These are phyloP conservation scores for Brassica incana DNA, from an alignment of 345 rosid genomes.

Conservation along the genomic window DNA sequence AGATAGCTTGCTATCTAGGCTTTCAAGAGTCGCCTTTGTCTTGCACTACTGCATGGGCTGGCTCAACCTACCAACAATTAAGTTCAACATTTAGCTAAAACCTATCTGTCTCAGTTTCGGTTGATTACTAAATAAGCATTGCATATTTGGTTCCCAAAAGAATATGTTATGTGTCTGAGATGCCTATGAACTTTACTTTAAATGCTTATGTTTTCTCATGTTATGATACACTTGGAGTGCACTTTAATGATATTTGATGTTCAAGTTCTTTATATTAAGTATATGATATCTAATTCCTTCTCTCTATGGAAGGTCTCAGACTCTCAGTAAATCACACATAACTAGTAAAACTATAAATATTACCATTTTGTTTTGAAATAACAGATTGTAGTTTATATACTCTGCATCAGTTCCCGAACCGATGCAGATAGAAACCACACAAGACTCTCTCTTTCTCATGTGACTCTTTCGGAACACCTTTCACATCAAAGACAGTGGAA, in stretches of 20 bases:
- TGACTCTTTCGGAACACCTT: constrained; percentile 29
- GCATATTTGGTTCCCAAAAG: neutral
- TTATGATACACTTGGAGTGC: neutral
- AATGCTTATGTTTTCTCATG: neutral
- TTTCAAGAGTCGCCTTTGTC: constrained; percentile 23
- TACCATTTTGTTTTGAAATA: neutral
- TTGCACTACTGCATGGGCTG: constrained; percentile 38
- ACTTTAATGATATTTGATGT: neutral
- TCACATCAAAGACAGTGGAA: constrained; percentile 27
- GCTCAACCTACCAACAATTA: constrained; percentile 25
- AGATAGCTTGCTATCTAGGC: constrained; percentile 37
- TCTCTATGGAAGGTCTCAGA: neutral
- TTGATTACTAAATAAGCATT: neutral
- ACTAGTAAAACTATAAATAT: neutral
- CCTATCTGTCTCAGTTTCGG: neutral
- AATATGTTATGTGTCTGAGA: neutral
- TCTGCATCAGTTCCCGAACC: neutral
- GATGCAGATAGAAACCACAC: constrained; percentile 2
- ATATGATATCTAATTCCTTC: neutral
- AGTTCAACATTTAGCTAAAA: neutral
- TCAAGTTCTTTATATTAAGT: neutral
- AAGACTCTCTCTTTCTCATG: constrained; percentile 17
- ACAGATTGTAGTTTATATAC: neutral
- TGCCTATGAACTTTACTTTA: neutral
- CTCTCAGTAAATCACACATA: neutral